Base-by-base conservation (phyloP, 345 rosid genomes). In the Brassica nigra region DNA sequence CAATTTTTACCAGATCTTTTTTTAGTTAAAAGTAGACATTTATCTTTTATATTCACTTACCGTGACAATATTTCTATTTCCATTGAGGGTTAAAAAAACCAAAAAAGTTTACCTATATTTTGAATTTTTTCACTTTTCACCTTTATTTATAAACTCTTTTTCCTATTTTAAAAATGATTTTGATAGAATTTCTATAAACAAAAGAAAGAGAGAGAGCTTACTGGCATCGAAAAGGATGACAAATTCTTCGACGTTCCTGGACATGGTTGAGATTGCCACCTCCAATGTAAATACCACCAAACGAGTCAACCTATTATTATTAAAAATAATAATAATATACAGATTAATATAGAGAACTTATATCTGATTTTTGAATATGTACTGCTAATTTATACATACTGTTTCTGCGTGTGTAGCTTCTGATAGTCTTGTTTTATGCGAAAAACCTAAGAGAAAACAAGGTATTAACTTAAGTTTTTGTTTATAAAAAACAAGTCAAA, bases 141-240 rank as follows among this genome's bases (percentile, higher is more conserved):
- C 65, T 73, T 59, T 73, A 73, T 28, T 73, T 79, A 14, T 11
- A 61, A 10, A 59, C 37, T 54, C 11, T n/a, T 62, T 57, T 59
- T 9, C 20, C 10, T 73, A 59, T 66, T 12, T 5, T 10, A 30
- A 57, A 54, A 72, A 27, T 15, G 3, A 63, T n/a, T 27, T 65
- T 16, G 27, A 73, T 72, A 8, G 5, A 58, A n/a, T 2, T 18
- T 33, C 2, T 28, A 37, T 33, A 3, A 69, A 12, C 9, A 42
- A 31, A 73, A 66, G 2, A 30, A 3, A 23, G 57, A 73, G 47
- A 68, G 58, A 68, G 68, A 18, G 18, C 99, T 88, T 85, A 95
- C 99, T 93, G 63, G 95, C 98, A 65, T 96, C 99, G 77, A 96
- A 89, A 76, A 96, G 98, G 76, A 96, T 84, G 66, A 89, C 97